phyloP scores from a whole-genome alignment of 225 moss, liverwort and hornwort species.

The Antitrichia curtipendula region DNA sequence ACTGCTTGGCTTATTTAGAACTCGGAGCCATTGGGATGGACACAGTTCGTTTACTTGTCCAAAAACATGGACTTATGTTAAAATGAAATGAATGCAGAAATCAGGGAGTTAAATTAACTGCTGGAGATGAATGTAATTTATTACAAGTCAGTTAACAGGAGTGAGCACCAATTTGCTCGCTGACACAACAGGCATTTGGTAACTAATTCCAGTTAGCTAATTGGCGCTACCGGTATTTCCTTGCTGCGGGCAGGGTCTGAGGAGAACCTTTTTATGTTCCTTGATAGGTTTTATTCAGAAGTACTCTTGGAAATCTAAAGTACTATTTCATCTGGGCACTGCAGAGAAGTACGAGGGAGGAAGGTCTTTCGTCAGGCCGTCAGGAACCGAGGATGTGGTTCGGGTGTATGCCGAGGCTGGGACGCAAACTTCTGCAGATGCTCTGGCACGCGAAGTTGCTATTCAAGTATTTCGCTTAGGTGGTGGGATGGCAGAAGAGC shows the following conservation, averaged over 20 bases:
- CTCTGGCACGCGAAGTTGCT: conserved; percentile 60
- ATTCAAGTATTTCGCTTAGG: conserved; percentile 52
- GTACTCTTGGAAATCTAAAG: neutral
- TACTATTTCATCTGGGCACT: neutral
- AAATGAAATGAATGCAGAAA: neutral
- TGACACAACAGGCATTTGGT: neutral
- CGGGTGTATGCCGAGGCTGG: conserved; percentile 86
- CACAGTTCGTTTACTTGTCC: neutral
- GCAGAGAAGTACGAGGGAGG: conserved; percentile 56
- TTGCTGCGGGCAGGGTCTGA: neutral
- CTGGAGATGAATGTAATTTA: neutral
- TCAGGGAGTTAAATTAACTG: neutral
- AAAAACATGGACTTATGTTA: neutral
- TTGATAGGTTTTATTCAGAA: neutral
- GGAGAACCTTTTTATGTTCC: neutral
- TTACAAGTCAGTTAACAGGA: neutral
- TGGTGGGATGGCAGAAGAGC: conserved; percentile 51
- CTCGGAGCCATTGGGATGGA: neutral
- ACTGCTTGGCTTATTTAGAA: neutral
- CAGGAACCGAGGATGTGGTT: conserved; percentile 93
- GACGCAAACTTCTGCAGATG: conserved; percentile 60
- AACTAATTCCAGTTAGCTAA: neutral
- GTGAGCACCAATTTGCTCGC: neutral
- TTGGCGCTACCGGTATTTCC: neutral
- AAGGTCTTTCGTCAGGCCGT: conserved; percentile 83